phyloP scores from a whole-genome alignment of 768 basidiomycete genomes.

The Tephrocybe sp. region DNA sequence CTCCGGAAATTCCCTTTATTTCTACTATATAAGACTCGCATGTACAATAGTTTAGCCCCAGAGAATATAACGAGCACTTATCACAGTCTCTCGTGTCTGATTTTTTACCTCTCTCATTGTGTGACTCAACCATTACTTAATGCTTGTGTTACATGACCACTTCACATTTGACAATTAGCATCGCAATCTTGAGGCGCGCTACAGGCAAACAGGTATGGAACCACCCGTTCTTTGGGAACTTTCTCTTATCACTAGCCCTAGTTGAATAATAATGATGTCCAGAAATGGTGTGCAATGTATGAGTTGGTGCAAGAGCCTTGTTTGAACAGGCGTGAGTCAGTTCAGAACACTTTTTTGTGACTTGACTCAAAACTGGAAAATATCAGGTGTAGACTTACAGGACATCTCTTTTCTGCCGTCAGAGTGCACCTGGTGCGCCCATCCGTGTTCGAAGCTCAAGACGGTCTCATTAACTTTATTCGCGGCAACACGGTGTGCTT shows the following conservation, averaged over 20 bases:
- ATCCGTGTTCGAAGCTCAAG: background rate
- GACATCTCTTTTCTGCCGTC: constrained; percentile 4
- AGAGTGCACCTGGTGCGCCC: constrained; percentile 20
- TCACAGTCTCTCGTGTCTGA: too few relatives aligned
- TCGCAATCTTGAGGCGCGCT: background rate
- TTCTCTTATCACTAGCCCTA: background rate
- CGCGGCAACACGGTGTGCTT: constrained; percentile 31
- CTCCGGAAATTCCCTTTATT: too few relatives aligned
- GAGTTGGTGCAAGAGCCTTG: constrained; percentile 5
- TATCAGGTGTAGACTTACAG: background rate
- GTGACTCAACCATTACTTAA: too few relatives aligned
- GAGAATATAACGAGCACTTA: too few relatives aligned
- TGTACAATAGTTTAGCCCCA: too few relatives aligned
- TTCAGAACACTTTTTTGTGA: background rate
- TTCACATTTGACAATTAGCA: background rate
- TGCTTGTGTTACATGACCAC: too few relatives aligned
- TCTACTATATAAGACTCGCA: too few relatives aligned
- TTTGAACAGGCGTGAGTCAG: constrained; percentile 3
- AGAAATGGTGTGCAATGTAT: constrained; percentile 11
- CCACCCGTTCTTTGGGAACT: background rate
- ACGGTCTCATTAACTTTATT: background rate
- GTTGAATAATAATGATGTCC: constrained; percentile 10
- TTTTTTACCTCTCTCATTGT: too few relatives aligned
- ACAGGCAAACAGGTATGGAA: background rate
- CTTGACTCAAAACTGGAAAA: background rate